Conservation (phyloP, 73 alveolate genomes). For the Paramecium caudatum region DNA sequence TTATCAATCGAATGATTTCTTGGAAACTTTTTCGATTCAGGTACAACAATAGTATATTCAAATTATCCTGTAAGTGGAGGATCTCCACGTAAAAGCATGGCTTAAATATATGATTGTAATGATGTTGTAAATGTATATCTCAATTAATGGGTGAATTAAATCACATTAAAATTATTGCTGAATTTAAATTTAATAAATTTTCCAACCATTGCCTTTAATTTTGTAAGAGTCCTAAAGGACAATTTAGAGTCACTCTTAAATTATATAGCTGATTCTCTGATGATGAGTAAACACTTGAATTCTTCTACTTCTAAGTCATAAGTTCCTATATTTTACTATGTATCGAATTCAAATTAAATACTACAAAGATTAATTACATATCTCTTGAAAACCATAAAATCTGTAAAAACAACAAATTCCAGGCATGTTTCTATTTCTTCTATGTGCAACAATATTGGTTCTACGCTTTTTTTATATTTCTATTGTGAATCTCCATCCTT, state of each 20-base stretch:
- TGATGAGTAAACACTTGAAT: not conserved
- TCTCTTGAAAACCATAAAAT: not conserved
- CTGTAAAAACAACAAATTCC: not conserved
- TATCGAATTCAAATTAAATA: not conserved
- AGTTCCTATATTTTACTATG: not conserved
- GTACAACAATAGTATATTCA: not conserved
- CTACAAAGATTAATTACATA: not conserved
- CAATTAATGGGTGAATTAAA: not conserved
- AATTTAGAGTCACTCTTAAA: not conserved
- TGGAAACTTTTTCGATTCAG: slow-evolving; percentile 12
- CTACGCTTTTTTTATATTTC: not conserved
- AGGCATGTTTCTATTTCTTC: slow-evolving; percentile 1
- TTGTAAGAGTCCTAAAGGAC: not conserved
- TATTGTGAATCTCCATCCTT: not conserved
- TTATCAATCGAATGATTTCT: slow-evolving; percentile 12
- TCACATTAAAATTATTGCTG: not conserved
- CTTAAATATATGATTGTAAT: not conserved
- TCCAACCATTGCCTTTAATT: slow-evolving; percentile 3
- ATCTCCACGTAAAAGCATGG: not conserved
- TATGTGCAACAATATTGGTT: not conserved
- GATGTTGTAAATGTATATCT: slow-evolving; percentile 10
- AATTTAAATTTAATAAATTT: not conserved
- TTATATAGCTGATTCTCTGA: not conserved
- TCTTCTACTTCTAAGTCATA: not conserved
- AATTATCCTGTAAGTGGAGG: not conserved